Evolutionary conservation across 768 basidiomycete genomes (phyloP).

Genomic region (Tulasnella sp.): DNA sequence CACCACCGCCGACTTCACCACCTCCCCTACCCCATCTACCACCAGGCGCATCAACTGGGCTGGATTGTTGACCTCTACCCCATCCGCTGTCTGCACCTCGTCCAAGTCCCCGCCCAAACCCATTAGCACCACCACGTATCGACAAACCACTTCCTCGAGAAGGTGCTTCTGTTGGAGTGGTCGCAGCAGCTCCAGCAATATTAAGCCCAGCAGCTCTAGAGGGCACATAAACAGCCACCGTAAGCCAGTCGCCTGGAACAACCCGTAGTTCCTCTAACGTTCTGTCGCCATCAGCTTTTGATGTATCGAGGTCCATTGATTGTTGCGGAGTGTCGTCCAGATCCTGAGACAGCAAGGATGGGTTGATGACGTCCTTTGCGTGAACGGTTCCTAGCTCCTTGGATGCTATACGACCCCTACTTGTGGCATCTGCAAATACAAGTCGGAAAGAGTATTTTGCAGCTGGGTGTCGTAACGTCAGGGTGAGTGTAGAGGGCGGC

Average conservation of each 20-base stretch:
- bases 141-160: slow-evolving; percentile 32
- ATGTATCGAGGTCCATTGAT: slow-evolving; percentile 14
- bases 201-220: slow-evolving; percentile 45
- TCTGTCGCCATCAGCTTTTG: slow-evolving; percentile 38
- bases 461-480: slow-evolving; percentile 69
- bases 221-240: slow-evolving; percentile 60
- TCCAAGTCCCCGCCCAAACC: too few relatives aligned
- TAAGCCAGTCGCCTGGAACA: slow-evolving; percentile 67
- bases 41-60: slow-evolving; percentile 17
- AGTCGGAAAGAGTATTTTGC: slow-evolving; percentile 71
- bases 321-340: slow-evolving; percentile 28
- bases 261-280: slow-evolving; percentile 70
- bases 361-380: slow-evolving; percentile 60
- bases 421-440: slow-evolving; percentile 47
- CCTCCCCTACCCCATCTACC: slow-evolving; percentile 36
- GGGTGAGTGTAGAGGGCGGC: slow-evolving; percentile 39
- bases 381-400: slow-evolving; percentile 75
- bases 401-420: slow-evolving; percentile 55
- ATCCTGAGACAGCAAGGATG: slow-evolving; percentile 45
- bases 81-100: slow-evolving; percentile 31
- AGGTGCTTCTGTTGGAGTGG: slow-evolving; percentile 21
- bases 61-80: not conserved
- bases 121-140: slow-evolving; percentile 30
- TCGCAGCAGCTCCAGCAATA: slow-evolving; percentile 23
- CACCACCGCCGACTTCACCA: slow-evolving; percentile 20